These are phyloP conservation scores for Scleroderma citrinum DNA, from an alignment of 768 basidiomycete species.

Conservation along the genomic window DNA sequence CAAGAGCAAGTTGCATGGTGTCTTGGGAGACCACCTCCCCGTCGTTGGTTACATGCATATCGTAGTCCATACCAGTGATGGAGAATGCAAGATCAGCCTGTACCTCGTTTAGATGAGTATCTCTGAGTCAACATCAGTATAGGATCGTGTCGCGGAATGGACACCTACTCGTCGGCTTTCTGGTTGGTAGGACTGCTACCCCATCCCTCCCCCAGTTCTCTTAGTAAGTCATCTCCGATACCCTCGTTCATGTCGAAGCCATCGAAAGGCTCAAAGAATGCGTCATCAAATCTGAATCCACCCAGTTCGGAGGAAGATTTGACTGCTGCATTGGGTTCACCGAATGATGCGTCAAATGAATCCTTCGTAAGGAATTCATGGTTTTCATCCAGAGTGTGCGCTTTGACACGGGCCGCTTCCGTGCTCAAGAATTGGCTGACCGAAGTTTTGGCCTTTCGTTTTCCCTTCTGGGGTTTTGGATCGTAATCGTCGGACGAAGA, in stretches of 20 bases:
- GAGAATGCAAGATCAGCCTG: constrained; percentile 9
- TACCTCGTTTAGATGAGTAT: constrained; percentile 14
- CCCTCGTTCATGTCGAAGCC: constrained; percentile 53
- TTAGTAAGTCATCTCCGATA: constrained; percentile 68
- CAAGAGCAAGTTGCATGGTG: neutral
- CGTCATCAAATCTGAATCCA: constrained; percentile 47
- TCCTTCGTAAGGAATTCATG: constrained; percentile 60
- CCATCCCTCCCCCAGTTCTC: constrained; percentile 73
- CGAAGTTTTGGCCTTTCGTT: constrained; percentile 22
- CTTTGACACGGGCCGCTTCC: constrained; percentile 45
- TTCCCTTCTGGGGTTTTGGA: constrained; percentile 27
- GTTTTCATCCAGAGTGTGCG: constrained; percentile 66
- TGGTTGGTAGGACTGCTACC: constrained; percentile 23
- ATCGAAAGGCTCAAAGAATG: constrained; percentile 46
- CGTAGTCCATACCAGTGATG: constrained; percentile 21
- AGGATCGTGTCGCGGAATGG: neutral
- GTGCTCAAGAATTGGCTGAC: constrained; percentile 20
- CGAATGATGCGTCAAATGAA: constrained; percentile 60
- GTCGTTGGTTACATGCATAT: constrained; percentile 7
- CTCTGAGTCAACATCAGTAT: constrained; percentile 13
- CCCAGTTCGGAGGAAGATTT: constrained; percentile 53
- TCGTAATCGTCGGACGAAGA: constrained; percentile 47
- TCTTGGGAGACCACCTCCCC: neutral
- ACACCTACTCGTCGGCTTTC: constrained; percentile 12
- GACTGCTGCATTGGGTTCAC: constrained; percentile 29